Conservation (phyloP, 768 basidiomycete species). For the Holtermanniella nyarrowii region DNA sequence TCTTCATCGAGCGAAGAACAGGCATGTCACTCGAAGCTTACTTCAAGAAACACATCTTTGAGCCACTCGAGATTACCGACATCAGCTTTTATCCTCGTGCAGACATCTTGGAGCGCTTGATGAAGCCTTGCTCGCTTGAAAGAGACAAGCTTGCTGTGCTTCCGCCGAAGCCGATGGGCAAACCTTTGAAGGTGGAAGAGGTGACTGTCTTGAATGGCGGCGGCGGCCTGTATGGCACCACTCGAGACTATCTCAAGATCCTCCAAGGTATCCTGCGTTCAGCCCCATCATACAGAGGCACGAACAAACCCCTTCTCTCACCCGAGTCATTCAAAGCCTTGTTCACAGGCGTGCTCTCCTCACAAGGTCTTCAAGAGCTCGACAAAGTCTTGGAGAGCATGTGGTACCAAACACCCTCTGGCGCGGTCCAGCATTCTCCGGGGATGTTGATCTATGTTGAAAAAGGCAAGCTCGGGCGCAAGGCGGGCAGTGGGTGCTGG, state of each 20-base stretch:
- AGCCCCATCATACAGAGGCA: too few species aligned
- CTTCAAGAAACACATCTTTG: constrained; percentile 34
- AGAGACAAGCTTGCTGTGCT: constrained; percentile 6
- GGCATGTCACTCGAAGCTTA: constrained; percentile 30
- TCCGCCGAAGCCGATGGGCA: constrained; percentile 11
- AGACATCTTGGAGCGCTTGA: constrained; percentile 14
- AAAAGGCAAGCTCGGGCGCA: too few species aligned
- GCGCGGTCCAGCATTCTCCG: too few species aligned
- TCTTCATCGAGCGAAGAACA: constrained; percentile 27
- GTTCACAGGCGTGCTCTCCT: constrained; percentile 11
- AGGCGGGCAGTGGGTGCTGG: constrained; percentile 21
- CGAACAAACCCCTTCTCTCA: constrained; percentile 21
- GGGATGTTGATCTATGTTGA: too few species aligned
- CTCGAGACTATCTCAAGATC: constrained; percentile 24
- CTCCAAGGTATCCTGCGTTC: constrained; percentile 22
- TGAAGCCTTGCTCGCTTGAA: constrained; percentile 9
- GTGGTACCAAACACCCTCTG: too few species aligned
- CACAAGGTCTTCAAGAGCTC: too few species aligned
- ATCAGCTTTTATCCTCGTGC: constrained; percentile 24
- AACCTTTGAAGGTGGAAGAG: constrained; percentile 11
- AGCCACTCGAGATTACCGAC: constrained; percentile 28
- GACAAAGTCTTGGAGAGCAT: too few species aligned
- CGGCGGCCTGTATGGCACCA: constrained; percentile 27
- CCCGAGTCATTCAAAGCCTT: constrained; percentile 21
- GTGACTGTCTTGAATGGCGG: constrained; percentile 13